Conservation (phyloP, 805 yeast genomes). For the Wickerhamiella nectarea region DNA sequence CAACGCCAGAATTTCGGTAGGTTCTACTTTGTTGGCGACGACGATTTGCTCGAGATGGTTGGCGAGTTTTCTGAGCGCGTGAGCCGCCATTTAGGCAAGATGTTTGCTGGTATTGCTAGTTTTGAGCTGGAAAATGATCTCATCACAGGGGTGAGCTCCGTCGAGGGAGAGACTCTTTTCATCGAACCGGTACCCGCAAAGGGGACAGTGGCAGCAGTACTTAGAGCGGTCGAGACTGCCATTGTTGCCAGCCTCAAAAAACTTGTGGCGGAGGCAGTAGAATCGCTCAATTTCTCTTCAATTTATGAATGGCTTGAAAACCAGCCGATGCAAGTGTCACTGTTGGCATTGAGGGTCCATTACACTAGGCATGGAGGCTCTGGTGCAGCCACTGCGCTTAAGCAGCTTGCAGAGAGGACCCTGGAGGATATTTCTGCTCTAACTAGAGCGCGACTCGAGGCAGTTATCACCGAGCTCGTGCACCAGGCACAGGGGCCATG, state of each 20-base stretch:
- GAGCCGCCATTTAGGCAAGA: conserved; percentile 48
- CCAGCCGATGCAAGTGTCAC: not conserved
- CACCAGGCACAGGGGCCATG: conserved; percentile 36
- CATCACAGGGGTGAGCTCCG: conserved; percentile 41
- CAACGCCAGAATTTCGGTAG: conserved; percentile 70
- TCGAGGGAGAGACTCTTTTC: conserved; percentile 45
- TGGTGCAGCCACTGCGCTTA: not conserved
- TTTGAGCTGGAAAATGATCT: conserved; percentile 28
- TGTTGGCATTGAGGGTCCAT: not conserved
- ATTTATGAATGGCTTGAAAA: conserved; percentile 27
- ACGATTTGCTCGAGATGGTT: conserved; percentile 69
- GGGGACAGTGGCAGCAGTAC: conserved; percentile 46
- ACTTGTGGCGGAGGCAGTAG: conserved; percentile 26
- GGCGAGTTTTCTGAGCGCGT: conserved; percentile 41
- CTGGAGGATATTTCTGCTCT: conserved; percentile 22
- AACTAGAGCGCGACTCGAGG: conserved; percentile 37
- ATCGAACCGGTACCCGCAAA: conserved; percentile 30
- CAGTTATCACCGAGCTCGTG: conserved; percentile 50
- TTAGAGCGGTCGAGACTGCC: conserved; percentile 42
- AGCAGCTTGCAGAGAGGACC: conserved; percentile 25
- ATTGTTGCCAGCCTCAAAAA: conserved; percentile 37
- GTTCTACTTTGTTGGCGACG: conserved; percentile 80
- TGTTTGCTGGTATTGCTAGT: conserved; percentile 52
- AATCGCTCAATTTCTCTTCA: conserved; percentile 11
- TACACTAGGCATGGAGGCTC: not conserved